phyloP scores from a whole-genome alignment of 345 rosid genomes.

The Dipteronia sinensis region DNA sequence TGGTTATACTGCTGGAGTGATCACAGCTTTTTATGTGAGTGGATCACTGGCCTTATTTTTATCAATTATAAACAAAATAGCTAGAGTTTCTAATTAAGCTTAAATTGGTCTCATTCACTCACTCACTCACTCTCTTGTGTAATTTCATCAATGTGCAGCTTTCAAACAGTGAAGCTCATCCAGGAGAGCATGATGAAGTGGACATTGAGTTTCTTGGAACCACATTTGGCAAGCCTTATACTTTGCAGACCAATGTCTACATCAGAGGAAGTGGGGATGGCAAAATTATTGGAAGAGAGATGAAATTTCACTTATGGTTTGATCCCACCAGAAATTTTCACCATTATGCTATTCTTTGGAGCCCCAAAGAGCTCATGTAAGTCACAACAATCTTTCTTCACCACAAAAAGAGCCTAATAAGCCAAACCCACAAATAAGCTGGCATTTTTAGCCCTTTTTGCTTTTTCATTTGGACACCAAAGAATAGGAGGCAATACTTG shows the following conservation, averaged over 20 bases:
- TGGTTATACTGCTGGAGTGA: slow-evolving; percentile 97
- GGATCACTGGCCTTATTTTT: neutral
- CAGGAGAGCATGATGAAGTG: slow-evolving; percentile 90
- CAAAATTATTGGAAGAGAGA: slow-evolving; percentile 84
- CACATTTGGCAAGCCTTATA: slow-evolving; percentile 88
- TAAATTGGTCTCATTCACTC: neutral
- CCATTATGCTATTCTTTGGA: slow-evolving; percentile 91
- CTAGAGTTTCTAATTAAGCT: neutral
- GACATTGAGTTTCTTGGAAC: slow-evolving; percentile 96
- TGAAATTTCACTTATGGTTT: slow-evolving; percentile 93
- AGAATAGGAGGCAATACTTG: too few relatives aligned
- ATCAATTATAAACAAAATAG: too few relatives aligned
- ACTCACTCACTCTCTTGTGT: neutral
- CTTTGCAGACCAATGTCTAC: slow-evolving; percentile 94
- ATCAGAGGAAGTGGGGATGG: slow-evolving; percentile 97
- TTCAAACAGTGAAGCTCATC: slow-evolving; percentile 87
- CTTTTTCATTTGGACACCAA: too few relatives aligned
- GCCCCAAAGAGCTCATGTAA: slow-evolving; percentile 92
- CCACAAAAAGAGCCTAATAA: too few relatives aligned
- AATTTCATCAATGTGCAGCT: slow-evolving; percentile 43
- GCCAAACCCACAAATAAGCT: too few relatives aligned
- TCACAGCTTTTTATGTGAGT: slow-evolving; percentile 89
- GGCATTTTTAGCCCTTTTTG: too few relatives aligned
- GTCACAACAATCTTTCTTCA: slow-evolving; percentile 18
- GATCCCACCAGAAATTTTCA: slow-evolving; percentile 87